phyloP scores from a whole-genome alignment of 1,139 yeast genomes.

The Pneumocystis oryctolagi region DNA sequence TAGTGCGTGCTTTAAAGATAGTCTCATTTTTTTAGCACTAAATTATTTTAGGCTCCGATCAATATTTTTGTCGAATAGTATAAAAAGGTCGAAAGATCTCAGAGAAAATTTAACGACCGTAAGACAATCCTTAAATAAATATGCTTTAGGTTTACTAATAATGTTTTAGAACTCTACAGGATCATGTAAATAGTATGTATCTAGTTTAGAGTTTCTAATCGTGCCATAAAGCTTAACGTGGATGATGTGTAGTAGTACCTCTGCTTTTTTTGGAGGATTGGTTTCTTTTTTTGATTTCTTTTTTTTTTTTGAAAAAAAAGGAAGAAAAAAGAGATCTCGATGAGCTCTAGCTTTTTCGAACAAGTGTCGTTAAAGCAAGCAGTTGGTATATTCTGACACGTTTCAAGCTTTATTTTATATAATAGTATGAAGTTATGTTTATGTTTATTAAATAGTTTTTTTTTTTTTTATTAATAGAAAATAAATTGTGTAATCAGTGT shows the following conservation, averaged over 20 bases:
- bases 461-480: background rate
- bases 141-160: background rate
- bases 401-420: background rate
- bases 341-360: background rate
- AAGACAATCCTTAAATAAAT: background rate
- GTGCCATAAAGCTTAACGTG: slow-evolving; percentile 1
- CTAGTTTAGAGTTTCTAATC: background rate
- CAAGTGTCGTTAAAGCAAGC: background rate
- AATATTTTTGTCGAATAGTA: background rate
- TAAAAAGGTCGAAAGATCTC: background rate
- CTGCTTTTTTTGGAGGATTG: background rate
- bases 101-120: background rate
- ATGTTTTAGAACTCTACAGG: background rate
- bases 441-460: too few relatives aligned
- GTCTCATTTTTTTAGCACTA: background rate
- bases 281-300: background rate
- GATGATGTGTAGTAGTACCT: background rate
- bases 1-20: background rate
- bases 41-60: background rate
- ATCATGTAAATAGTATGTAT: background rate
- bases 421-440: background rate
- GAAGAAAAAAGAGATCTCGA: background rate
- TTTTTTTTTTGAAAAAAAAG: background rate
- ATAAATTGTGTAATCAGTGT: background rate
- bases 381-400: slow-evolving; percentile 1